Conservation (phyloP, 1,139 yeast species). For the Saccharomycopsis hybrid region DNA sequence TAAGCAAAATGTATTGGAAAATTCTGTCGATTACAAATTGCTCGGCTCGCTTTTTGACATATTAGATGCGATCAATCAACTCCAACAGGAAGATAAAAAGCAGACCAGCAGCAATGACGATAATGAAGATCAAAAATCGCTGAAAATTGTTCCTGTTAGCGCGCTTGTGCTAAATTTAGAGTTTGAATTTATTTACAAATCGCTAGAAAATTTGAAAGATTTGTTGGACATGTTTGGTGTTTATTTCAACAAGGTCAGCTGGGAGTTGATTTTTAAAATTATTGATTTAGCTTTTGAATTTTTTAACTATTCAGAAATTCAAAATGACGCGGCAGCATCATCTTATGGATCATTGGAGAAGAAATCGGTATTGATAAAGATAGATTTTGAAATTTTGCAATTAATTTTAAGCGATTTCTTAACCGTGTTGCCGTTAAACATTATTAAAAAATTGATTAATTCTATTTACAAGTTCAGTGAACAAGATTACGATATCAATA, state of each 20-base stretch:
- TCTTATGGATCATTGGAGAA: constrained; percentile 31
- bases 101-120: background rate
- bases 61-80: constrained; percentile 1
- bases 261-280: constrained; percentile 68
- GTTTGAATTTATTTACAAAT: constrained; percentile 58
- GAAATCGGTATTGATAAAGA: constrained; percentile 43
- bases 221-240: constrained; percentile 73
- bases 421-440: constrained; percentile 56
- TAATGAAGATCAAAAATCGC: constrained; percentile 3
- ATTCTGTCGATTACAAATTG: constrained; percentile 23
- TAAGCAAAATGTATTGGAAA: background rate
- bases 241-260: constrained; percentile 46
- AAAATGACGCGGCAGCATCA: constrained; percentile 26
- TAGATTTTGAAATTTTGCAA: constrained; percentile 75
- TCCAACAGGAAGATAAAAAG: constrained; percentile 17
- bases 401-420: constrained; percentile 80
- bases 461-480: constrained; percentile 64
- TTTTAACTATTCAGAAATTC: constrained; percentile 29
- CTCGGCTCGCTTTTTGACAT: constrained; percentile 23
- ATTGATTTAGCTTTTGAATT: constrained; percentile 60
- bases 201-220: constrained; percentile 57
- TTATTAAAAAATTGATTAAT: constrained; percentile 59
- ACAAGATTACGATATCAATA: constrained; percentile 70
- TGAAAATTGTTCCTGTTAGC: background rate
- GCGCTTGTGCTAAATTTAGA: constrained; percentile 42